Conservation (phyloP, 2,329 filamentous ascomycete genomes). For the Aspergillus quadricinctus region DNA sequence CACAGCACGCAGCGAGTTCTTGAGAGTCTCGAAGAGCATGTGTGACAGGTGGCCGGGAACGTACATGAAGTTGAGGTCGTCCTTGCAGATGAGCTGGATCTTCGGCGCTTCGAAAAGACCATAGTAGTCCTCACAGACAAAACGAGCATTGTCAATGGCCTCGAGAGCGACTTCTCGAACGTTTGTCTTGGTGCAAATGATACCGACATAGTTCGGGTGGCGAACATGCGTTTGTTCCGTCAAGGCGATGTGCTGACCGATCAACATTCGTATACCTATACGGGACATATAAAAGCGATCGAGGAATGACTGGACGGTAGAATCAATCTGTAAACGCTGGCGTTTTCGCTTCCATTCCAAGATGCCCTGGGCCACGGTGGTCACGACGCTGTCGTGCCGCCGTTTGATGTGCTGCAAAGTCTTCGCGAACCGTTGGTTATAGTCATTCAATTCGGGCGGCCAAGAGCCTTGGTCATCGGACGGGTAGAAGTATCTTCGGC, state of each 20-base stretch:
- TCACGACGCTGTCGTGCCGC: slow-evolving; percentile 93
- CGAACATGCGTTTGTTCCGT: slow-evolving; percentile 87
- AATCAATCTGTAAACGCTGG: slow-evolving; percentile 97
- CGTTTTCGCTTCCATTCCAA: slow-evolving; percentile 95
- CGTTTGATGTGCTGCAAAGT: slow-evolving; percentile 91
- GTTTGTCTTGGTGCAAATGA: slow-evolving; percentile 98
- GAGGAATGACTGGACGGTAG: slow-evolving; percentile 94
- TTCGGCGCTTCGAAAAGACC: slow-evolving; percentile 95
- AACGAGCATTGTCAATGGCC: slow-evolving; percentile 97
- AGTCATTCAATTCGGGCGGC: slow-evolving; percentile 90
- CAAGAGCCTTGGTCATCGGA: slow-evolving; percentile 85
- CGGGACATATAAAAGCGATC: slow-evolving; percentile 99
- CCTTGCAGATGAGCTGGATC: slow-evolving; percentile 92
- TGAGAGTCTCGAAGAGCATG: slow-evolving; percentile 99
- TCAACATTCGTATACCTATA: slow-evolving; percentile 98
- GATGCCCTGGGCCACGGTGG: slow-evolving; percentile 95
- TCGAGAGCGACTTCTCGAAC: slow-evolving; percentile 92
- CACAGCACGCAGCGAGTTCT: slow-evolving; percentile 95
- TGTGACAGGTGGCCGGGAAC: slow-evolving; percentile 97
- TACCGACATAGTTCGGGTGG: slow-evolving; percentile 93
- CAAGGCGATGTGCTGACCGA: slow-evolving; percentile 95
- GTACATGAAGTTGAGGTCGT: slow-evolving; percentile 97
- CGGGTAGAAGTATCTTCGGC: slow-evolving; percentile 79
- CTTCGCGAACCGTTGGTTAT: slow-evolving; percentile 86
- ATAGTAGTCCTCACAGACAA: slow-evolving; percentile 98